Percentiles rank a stretch among this genome's conserved stretches.
Conservation (phyloP, 2,329 filamentous ascomycete species). For the Phymatotrichopsis omnivora region DNA sequence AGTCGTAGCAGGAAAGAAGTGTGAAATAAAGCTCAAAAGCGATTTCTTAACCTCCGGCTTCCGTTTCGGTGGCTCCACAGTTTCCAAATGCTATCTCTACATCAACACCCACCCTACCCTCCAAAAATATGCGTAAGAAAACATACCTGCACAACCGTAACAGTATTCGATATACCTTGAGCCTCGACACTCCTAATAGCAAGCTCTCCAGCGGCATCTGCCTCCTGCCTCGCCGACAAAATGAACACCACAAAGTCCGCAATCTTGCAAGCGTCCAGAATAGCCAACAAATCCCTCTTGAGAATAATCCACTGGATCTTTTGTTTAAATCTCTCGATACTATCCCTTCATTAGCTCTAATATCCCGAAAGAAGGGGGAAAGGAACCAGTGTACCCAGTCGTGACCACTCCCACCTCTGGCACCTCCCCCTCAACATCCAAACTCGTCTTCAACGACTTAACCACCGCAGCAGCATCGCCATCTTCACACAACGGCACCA, state of each 20-base stretch:
- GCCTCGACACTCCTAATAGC: conserved; percentile 80
- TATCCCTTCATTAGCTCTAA: conserved; percentile 3
- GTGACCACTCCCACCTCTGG: conserved; percentile 35
- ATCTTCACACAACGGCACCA: conserved; percentile 72
- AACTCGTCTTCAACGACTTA: conserved; percentile 59
- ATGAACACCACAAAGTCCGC: conserved; percentile 88
- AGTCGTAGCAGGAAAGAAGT: conserved; percentile 87
- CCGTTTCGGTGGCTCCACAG: conserved; percentile 69
- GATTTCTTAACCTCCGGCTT: conserved; percentile 66
- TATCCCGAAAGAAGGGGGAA: conserved; percentile 30
- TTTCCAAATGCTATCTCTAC: conserved; percentile 49
- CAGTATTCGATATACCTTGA: conserved; percentile 87
- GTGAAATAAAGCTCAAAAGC: conserved; percentile 82
- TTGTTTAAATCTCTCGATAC: conserved; percentile 87
- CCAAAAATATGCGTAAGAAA: not conserved
- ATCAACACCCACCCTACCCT: not conserved
- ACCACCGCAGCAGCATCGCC: conserved; percentile 57
- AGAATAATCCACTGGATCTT: conserved; percentile 76
- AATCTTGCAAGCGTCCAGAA: conserved; percentile 73
- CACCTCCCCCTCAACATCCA: conserved; percentile 64
- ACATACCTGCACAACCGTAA: conserved; percentile 62
- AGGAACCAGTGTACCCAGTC: conserved; percentile 8
- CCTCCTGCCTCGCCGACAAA: conserved; percentile 70
- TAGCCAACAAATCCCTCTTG: conserved; percentile 61
- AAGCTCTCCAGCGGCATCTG: conserved; percentile 73